Evolutionary conservation across 1,139 yeast species (phyloP).

Genomic region (Debaryomycetaceae sp.): DNA sequence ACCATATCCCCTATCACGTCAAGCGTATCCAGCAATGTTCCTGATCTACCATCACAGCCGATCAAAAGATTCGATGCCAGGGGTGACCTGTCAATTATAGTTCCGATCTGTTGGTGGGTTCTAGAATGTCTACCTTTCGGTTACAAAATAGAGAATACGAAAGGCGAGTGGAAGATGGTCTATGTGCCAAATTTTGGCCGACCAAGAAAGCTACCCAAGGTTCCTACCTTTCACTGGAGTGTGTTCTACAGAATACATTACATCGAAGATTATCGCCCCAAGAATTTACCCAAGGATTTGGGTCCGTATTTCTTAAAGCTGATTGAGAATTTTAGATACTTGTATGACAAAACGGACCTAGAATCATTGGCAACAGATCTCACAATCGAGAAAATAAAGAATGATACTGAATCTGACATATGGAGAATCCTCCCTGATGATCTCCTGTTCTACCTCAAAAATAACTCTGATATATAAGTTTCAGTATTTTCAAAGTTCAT

Average conservation of each 20-base stretch:
- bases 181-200: constrained; percentile 56
- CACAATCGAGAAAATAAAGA: constrained; percentile 18
- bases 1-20: background rate
- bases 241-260: constrained; percentile 51
- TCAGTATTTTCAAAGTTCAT: background rate
- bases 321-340: constrained; percentile 13
- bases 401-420: constrained; percentile 11
- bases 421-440: constrained; percentile 47
- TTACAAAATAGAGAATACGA: constrained; percentile 40
- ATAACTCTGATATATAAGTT: constrained; percentile 10
- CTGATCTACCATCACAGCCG: constrained; percentile 9
- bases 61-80: constrained; percentile 29
- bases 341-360: constrained; percentile 8
- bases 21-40: background rate
- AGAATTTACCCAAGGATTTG: constrained; percentile 38
- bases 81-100: constrained; percentile 21
- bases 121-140: constrained; percentile 59
- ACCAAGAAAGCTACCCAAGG: constrained; percentile 43
- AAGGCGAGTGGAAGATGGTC: constrained; percentile 46
- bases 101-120: constrained; percentile 52
- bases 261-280: constrained; percentile 42
- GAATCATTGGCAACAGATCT: constrained; percentile 11
- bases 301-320: constrained; percentile 19
- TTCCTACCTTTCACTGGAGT: constrained; percentile 59
- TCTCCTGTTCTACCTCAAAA: constrained; percentile 14